Evolutionary conservation across 352 stramenopile species (phyloP), one percentile per base, ranked within the genome.

Genomic region (Phytophthora multivora): DNA sequence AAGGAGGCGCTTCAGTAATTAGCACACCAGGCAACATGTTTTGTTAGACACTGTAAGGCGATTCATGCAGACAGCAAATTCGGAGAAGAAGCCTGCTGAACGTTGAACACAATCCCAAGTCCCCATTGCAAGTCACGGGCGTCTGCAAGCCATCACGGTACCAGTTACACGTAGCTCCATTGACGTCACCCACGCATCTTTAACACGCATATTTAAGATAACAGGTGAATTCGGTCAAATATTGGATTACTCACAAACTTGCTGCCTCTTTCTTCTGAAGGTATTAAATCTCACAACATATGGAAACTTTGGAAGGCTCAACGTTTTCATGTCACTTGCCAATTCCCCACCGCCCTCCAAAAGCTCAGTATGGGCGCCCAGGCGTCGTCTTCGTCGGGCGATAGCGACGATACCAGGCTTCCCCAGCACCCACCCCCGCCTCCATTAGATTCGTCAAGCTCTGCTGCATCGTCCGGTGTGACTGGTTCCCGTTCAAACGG

Each of bases 251-350:
- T 19, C 3, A 26, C 23, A 39, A 48, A 33, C 16, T 1, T 3
- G 23, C 25, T 47, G 11, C 3, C 33, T 5, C 40, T 16, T 40
- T 21, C 16, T 47, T 43, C 30, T 11, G 2, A 15, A 7, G 53
- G n/a, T 46, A 62, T 62, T 43, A 12, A 0, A n/a, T 49, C 2
- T 41, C 26, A 8, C 8, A 39, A 9, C 18, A 42, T 33, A 31
- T 58, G 39, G 47, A 64, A 55, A 53, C 23, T 51, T 69, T 48
- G 16, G 46, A 63, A 39, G 13, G 10, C 0, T 10, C 19, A 23
- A 41, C 19, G 46, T 48, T 48, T 58, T 46, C 54, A 50, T 69
- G 53, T 60, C 54, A 54, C 61, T 70, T 25, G n/a, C 2, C 40
- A 56, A 70, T 56, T 60, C 36, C 25, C 62, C 47, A 16, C 35